Evolutionary conservation across 352 stramenopile genomes (phyloP).

Genomic region (Globisporangium sylvaticum): DNA sequence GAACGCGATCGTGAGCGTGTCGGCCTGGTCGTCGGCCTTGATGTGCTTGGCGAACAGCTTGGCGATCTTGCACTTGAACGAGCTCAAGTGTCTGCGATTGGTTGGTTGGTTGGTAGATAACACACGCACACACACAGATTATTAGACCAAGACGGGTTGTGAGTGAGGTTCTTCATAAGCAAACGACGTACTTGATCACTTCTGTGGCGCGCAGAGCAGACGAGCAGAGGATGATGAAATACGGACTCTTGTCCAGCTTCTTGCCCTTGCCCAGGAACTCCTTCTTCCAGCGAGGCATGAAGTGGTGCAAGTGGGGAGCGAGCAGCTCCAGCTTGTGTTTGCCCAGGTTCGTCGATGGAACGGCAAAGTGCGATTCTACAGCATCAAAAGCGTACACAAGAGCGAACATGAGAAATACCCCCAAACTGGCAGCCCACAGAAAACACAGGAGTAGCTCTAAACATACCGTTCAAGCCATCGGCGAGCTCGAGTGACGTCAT

Average conservation of each 20-base stretch:
- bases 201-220: conserved; percentile 90
- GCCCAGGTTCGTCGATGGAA: conserved; percentile 46
- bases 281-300: conserved; percentile 70
- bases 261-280: conserved; percentile 75
- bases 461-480: conserved; percentile 67
- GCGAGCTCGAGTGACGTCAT: conserved; percentile 83
- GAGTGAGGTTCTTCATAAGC: neutral
- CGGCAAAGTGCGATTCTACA: conserved; percentile 66
- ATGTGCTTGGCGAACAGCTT: conserved; percentile 97
- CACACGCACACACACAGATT: neutral
- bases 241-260: conserved; percentile 86
- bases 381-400: neutral
- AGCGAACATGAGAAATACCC: neutral
- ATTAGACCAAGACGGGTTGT: too few species aligned
- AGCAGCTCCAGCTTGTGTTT: conserved; percentile 80
- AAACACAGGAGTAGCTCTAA: neutral
- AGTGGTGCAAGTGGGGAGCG: conserved; percentile 67
- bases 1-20: conserved; percentile 69
- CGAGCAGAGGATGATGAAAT: conserved; percentile 89
- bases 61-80: conserved; percentile 89
- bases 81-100: conserved; percentile 47
- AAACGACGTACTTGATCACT: conserved; percentile 80
- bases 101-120: neutral
- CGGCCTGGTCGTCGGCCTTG: conserved; percentile 86
- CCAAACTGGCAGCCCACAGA: neutral